phyloP scores from a whole-genome alignment of 148 eudicot species.

The Salicornia ramosissima region DNA sequence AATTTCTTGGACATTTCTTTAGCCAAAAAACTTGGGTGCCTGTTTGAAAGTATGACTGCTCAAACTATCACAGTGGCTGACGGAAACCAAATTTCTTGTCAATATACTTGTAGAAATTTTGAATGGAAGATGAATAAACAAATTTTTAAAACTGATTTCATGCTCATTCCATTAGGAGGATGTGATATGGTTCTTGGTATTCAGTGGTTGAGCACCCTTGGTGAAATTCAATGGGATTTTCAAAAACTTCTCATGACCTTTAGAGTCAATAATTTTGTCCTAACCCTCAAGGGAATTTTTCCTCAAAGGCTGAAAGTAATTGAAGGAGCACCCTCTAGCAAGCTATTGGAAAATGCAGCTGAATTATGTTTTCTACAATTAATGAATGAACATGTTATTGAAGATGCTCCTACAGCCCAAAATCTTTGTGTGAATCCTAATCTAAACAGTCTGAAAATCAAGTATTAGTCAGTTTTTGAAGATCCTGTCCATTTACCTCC shows the following conservation, averaged over 20 bases:
- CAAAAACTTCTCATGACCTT: neutral
- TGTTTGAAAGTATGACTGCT: neutral
- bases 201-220: neutral
- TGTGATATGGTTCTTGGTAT: constrained; percentile 5
- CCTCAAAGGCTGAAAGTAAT: neutral
- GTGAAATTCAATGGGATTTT: neutral
- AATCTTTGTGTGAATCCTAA: neutral
- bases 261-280: neutral
- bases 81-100: neutral
- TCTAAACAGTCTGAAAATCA: neutral
- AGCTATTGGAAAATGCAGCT: neutral
- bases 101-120: neutral
- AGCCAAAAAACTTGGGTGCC: neutral
- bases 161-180: neutral
- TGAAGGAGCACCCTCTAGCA: neutral
- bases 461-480: neutral
- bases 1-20: neutral
- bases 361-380: neutral
- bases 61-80: neutral
- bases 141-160: neutral
- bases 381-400: neutral
- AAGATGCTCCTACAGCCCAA: fast-evolving
- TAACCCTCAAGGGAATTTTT: neutral
- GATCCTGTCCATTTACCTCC: neutral
- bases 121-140: neutral